phyloP scores from a whole-genome alignment of 192 early-diverging fungal species.

The Piromyces sp. region DNA sequence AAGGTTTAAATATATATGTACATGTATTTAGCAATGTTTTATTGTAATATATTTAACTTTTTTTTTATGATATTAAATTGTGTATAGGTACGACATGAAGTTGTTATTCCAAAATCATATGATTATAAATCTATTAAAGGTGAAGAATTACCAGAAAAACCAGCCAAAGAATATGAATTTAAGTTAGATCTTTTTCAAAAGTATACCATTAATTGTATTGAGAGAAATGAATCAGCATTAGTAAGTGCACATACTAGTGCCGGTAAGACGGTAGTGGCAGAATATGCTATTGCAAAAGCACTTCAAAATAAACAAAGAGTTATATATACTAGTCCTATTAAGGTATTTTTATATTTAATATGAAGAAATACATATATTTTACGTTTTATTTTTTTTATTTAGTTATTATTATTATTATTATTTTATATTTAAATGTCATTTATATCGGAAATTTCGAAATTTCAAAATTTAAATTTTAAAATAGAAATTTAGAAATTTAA shows the following conservation, averaged over 20 bases:
- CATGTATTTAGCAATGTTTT: too few relatives aligned
- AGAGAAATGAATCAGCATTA: constrained; percentile 78
- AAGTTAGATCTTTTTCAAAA: constrained; percentile 90
- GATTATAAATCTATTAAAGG: constrained; percentile 68
- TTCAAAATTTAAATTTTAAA: too few relatives aligned
- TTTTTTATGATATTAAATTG: too few relatives aligned
- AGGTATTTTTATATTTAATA: constrained; percentile 22
- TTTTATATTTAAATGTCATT: too few relatives aligned
- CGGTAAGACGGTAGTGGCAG: constrained; percentile 94
- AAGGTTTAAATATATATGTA: too few relatives aligned
- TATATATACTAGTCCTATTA: constrained; percentile 94
- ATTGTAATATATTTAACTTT: too few relatives aligned
- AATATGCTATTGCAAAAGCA: constrained; percentile 88
- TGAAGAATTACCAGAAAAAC: constrained; percentile 56
- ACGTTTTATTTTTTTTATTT: too few relatives aligned
- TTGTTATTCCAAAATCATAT: constrained; percentile 72
- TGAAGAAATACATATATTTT: too few relatives aligned
- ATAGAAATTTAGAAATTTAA: too few relatives aligned
- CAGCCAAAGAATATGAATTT: constrained; percentile 75
- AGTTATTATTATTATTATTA: too few relatives aligned
- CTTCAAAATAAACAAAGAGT: constrained; percentile 78
- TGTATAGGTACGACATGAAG: constrained; percentile 72
- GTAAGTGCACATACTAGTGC: constrained; percentile 92
- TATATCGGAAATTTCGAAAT: too few relatives aligned
- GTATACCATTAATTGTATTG: constrained; percentile 73